Percentiles rank a stretch among this genome's conserved stretches.
These are phyloP conservation scores for Lojkania enalia DNA, from an alignment of 2,329 filamentous ascomycete genomes.

Conservation along the genomic window DNA sequence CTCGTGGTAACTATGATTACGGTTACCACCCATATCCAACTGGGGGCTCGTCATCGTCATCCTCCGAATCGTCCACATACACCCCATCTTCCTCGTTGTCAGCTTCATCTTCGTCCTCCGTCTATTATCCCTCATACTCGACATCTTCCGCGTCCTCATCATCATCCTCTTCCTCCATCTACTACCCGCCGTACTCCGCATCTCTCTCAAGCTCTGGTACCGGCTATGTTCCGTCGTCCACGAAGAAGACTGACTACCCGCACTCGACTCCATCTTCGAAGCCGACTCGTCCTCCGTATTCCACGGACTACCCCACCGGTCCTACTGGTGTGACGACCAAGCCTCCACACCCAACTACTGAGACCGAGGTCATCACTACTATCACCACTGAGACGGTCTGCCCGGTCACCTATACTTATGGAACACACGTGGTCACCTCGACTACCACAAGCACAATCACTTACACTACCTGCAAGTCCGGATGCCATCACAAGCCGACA, in stretches of 20 bases:
- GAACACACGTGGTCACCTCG: slow-evolving; percentile 34
- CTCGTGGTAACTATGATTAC: slow-evolving; percentile 11
- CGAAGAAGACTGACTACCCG: not conserved
- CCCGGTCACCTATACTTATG: slow-evolving; percentile 30
- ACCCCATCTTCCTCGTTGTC: slow-evolving; percentile 4
- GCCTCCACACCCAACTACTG: slow-evolving; percentile 2
- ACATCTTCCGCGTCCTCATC: slow-evolving; percentile 5
- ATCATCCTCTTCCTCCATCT: slow-evolving; percentile 3
- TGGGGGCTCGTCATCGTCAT: slow-evolving; percentile 13
- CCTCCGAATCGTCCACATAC: not conserved
- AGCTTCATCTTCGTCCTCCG: slow-evolving; percentile 4
- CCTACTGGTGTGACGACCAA: slow-evolving; percentile 13
- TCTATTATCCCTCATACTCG: slow-evolving; percentile 5
- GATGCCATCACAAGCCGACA: slow-evolving; percentile 30
- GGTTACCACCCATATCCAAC: slow-evolving; percentile 22
- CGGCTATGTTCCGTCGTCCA: not conserved
- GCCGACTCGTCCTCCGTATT: slow-evolving; percentile 11
- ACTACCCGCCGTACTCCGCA: slow-evolving; percentile 9
- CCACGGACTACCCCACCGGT: slow-evolving; percentile 13
- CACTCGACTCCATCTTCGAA: slow-evolving; percentile 9
- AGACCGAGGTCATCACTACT: slow-evolving; percentile 26
- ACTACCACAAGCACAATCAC: slow-evolving; percentile 44
- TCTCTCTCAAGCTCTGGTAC: slow-evolving; percentile 9
- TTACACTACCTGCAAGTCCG: slow-evolving; percentile 43
- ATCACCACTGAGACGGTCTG: slow-evolving; percentile 39